Percentiles rank a stretch among this genome's conserved stretches.
These are phyloP conservation scores for Waitea zeae DNA, from an alignment of 1,284 basidiomycete species.

Conservation along the genomic window DNA sequence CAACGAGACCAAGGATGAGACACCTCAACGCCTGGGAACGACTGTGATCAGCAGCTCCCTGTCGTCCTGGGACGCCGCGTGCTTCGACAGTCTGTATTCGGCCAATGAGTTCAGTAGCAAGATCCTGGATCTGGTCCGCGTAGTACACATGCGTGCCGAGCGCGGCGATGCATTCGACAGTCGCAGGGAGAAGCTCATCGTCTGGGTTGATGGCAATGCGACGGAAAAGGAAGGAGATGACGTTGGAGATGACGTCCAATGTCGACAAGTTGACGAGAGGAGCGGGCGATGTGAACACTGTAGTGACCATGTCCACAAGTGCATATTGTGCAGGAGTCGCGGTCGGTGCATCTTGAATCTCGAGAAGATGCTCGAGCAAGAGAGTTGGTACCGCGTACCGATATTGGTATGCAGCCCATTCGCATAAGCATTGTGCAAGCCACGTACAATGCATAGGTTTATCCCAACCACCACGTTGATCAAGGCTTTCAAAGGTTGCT, in stretches of 20 bases:
- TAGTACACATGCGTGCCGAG: slow-evolving; percentile 88
- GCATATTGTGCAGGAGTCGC: slow-evolving; percentile 44
- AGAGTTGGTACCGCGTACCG: slow-evolving; percentile 79
- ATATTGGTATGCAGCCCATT: slow-evolving; percentile 86
- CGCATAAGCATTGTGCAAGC: slow-evolving; percentile 60
- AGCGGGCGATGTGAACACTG: slow-evolving; percentile 66
- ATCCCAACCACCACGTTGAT: slow-evolving; percentile 52
- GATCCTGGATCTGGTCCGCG: slow-evolving; percentile 90
- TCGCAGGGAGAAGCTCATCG: slow-evolving; percentile 52
- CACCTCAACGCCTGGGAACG: slow-evolving; percentile 59
- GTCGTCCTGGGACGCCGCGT: slow-evolving; percentile 27
- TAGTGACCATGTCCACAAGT: slow-evolving; percentile 71
- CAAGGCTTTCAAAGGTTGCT: slow-evolving; percentile 50
- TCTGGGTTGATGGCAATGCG: slow-evolving; percentile 43
- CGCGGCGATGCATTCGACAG: slow-evolving; percentile 73
- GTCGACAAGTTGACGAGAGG: slow-evolving; percentile 85
- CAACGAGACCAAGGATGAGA: slow-evolving; percentile 53
- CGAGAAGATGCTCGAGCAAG: slow-evolving; percentile 67
- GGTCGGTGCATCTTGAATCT: slow-evolving; percentile 44
- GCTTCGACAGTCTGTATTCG: slow-evolving; percentile 60
- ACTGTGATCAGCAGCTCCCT: slow-evolving; percentile 22
- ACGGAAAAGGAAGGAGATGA: slow-evolving; percentile 61
- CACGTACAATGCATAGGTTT: slow-evolving; percentile 65
- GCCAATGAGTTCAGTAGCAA: slow-evolving; percentile 71
- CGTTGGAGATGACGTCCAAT: slow-evolving; percentile 70